phyloP scores from a whole-genome alignment of 495 filamentous ascomycete genomes.

The Daldinia concentrica region DNA sequence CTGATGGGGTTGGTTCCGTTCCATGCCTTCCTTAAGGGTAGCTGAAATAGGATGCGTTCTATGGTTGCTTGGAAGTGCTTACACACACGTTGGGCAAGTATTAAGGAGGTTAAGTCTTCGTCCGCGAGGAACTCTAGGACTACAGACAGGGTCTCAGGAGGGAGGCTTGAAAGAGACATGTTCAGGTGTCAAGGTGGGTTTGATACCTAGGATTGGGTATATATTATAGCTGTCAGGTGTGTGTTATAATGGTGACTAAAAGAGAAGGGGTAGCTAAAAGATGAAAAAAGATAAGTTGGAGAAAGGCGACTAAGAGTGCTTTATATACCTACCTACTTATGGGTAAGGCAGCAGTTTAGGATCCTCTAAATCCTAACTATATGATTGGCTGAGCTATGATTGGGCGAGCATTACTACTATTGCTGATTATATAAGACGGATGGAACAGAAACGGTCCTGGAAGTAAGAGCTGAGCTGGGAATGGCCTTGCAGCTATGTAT shows the following conservation, averaged over 20 bases:
- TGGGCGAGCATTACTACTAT: background rate
- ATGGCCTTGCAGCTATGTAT: background rate
- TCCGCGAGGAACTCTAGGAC: slow-evolving; percentile 18
- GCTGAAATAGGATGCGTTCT: slow-evolving; percentile 9
- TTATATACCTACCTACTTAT: background rate
- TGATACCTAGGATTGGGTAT: background rate
- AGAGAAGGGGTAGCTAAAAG: background rate
- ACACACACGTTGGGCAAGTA: slow-evolving; percentile 22
- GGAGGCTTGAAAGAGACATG: slow-evolving; percentile 17
- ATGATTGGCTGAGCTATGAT: slow-evolving; percentile 1
- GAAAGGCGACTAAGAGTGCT: background rate
- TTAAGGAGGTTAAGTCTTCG: slow-evolving; percentile 10
- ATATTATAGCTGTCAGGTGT: background rate
- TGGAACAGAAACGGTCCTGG: background rate
- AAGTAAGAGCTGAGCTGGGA: background rate
- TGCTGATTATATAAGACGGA: background rate
- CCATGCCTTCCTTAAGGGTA: background rate
- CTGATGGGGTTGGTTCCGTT: background rate
- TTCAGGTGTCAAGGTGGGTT: background rate
- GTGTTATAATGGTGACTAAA: background rate
- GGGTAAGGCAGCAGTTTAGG: background rate
- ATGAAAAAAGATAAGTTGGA: background rate
- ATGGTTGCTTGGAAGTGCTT: slow-evolving; percentile 12
- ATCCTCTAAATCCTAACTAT: background rate
- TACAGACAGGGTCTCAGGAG: slow-evolving; percentile 9